phyloP scores from a whole-genome alignment of 208 protist species.

The Tritrichomonas foetus region DNA sequence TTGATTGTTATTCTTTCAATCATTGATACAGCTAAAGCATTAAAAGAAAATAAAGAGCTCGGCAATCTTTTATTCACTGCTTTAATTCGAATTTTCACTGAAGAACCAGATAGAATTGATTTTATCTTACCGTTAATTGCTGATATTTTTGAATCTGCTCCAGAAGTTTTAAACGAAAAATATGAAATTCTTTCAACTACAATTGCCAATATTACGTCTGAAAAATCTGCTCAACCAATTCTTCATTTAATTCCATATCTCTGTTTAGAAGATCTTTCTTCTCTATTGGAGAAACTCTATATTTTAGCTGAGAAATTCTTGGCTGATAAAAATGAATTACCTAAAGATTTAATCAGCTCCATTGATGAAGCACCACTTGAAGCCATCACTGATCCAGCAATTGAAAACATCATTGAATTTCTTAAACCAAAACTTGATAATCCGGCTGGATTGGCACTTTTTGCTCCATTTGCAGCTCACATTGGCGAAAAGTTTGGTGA shows the following conservation, averaged over 20 bases:
- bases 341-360: background rate
- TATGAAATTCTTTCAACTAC: background rate
- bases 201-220: background rate
- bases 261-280: background rate
- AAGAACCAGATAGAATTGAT: background rate
- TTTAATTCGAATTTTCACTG: background rate
- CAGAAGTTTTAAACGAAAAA: background rate
- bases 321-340: background rate
- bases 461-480: background rate
- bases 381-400: background rate
- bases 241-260: background rate
- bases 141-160: background rate
- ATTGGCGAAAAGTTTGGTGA: background rate
- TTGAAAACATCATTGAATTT: background rate
- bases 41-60: background rate
- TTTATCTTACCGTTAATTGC: background rate
- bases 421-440: background rate
- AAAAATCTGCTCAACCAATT: background rate
- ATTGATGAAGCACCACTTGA: background rate
- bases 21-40: background rate
- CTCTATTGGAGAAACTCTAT: background rate
- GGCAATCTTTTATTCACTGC: background rate
- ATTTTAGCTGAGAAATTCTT: background rate
- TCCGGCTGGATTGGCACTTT: background rate
- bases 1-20: background rate